Evolutionary conservation across 306 rosid genomes (phyloP).

Genomic region (Pachyrhizus erosus): DNA sequence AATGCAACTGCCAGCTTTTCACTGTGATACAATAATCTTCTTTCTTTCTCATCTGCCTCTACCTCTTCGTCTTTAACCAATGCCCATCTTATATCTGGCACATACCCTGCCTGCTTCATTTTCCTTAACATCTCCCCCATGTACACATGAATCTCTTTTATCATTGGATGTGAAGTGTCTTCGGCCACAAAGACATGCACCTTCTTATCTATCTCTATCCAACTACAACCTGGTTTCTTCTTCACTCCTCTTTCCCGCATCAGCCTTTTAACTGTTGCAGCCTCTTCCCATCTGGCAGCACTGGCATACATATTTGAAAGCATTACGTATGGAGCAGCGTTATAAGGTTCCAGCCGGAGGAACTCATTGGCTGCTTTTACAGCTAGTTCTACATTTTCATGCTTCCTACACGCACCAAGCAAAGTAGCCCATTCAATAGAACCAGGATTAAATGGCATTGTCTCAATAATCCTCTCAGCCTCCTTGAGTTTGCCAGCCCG

Average conservation of each 20-base stretch:
- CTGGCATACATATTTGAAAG: conserved; percentile 73
- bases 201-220: conserved; percentile 78
- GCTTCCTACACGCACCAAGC: conserved; percentile 84
- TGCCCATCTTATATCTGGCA: conserved; percentile 69
- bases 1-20: conserved; percentile 81
- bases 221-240: conserved; percentile 88
- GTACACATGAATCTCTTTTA: conserved; percentile 67
- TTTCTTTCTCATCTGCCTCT: conserved; percentile 70
- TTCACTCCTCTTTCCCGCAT: conserved; percentile 81
- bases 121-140: conserved; percentile 64
- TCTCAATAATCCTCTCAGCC: conserved; percentile 77
- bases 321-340: conserved; percentile 70
- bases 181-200: conserved; percentile 74
- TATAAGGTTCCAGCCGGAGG: conserved; percentile 69
- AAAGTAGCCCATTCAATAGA: conserved; percentile 78
- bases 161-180: conserved; percentile 80
- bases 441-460: conserved; percentile 75
- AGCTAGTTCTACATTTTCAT: conserved; percentile 83
- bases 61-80: conserved; percentile 64
- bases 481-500: conserved; percentile 74
- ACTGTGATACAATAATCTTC: conserved; percentile 66
- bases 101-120: conserved; percentile 73
- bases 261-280: conserved; percentile 60
- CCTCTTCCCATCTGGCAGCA: conserved; percentile 75
- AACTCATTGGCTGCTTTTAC: conserved; percentile 70